phyloP scores from a whole-genome alignment of 495 filamentous ascomycete species.

The Neurospora sp. region DNA sequence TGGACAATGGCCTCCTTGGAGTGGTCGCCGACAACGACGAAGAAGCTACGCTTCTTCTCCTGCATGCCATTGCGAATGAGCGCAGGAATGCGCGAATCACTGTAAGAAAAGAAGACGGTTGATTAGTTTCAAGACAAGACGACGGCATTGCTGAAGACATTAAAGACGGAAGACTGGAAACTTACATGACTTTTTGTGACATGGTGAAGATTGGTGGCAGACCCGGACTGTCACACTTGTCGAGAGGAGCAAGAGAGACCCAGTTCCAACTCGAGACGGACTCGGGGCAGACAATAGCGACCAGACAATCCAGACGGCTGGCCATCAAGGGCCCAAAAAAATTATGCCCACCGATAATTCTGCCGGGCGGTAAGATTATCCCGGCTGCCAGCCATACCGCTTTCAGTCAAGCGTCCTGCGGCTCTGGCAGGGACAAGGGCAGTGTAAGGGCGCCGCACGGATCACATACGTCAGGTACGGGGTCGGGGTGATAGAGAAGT shows the following conservation, averaged over 20 bases:
- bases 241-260: background rate
- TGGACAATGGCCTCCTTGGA: conserved; percentile 97
- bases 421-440: background rate
- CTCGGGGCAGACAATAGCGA: background rate
- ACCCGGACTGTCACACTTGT: background rate
- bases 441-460: background rate
- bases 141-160: background rate
- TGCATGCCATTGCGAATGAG: conserved; percentile 93
- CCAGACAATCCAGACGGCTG: background rate
- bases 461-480: background rate
- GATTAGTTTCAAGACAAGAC: background rate
- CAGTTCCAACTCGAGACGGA: background rate
- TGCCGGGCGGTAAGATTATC: background rate
- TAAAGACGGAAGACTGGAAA: background rate
- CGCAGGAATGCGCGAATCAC: conserved; percentile 90
- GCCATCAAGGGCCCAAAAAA: background rate
- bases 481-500: background rate
- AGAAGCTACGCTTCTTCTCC: conserved; percentile 96
- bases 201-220: background rate
- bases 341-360: background rate
- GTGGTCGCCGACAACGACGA: conserved; percentile 90
- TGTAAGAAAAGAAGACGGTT: conserved; percentile 15
- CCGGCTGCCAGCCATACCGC: background rate
- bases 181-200: background rate
- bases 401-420: background rate